Percentiles rank a stretch among this genome's conserved stretches.
These are phyloP conservation scores for Tulasnella calospora DNA, from an alignment of 768 basidiomycete species.

Conservation along the genomic window DNA sequence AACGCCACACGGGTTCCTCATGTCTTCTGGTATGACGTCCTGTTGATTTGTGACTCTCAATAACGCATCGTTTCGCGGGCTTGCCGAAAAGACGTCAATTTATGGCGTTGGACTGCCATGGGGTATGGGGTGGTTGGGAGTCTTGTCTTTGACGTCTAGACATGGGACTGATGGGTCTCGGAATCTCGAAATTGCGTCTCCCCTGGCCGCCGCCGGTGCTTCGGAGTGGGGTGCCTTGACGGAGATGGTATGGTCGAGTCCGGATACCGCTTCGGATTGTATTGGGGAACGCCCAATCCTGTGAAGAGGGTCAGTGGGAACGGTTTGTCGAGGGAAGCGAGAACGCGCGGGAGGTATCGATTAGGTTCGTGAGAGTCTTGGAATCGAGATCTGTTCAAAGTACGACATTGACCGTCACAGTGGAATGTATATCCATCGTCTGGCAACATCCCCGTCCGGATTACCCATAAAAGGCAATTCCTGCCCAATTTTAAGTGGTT, in stretches of 20 bases:
- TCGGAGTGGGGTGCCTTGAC: slow-evolving; percentile 25
- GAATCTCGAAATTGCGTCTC: background rate
- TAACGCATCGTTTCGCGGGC: background rate
- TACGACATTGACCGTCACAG: background rate
- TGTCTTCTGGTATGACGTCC: background rate
- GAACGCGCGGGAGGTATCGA: slow-evolving; percentile 9
- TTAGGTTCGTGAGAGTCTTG: slow-evolving; percentile 10
- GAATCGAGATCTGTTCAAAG: background rate
- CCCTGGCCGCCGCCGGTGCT: slow-evolving; percentile 3
- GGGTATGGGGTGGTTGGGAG: background rate
- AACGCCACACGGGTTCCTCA: slow-evolving; percentile 1
- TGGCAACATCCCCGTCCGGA: slow-evolving; percentile 7
- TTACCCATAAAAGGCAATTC: background rate
- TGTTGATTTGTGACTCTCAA: background rate
- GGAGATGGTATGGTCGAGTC: slow-evolving; percentile 9
- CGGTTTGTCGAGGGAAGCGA: background rate
- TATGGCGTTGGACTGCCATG: background rate
- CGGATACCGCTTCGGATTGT: slow-evolving; percentile 4
- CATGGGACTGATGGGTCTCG: slow-evolving; percentile 4
- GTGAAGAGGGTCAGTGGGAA: background rate
- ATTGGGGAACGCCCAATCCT: slow-evolving; percentile 8
- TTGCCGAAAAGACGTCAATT: background rate
- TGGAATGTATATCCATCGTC: background rate
- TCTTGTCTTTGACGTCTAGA: background rate
- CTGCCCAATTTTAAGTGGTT: background rate